These are phyloP conservation scores for Amborella trichopoda DNA, from an alignment of 164 flowering plant species.

Conservation along the genomic window DNA sequence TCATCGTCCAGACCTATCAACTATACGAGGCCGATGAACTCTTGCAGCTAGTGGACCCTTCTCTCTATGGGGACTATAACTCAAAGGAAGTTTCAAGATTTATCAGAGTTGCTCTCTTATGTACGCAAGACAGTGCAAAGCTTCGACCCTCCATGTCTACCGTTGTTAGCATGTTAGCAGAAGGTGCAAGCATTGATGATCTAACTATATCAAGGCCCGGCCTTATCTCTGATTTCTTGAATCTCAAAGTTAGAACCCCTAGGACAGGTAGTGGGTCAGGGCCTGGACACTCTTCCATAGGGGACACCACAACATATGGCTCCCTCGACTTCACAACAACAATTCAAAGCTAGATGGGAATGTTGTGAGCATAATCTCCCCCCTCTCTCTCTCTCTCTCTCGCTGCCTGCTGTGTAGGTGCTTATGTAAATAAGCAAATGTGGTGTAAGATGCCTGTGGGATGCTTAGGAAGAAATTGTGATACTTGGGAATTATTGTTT, in stretches of 20 bases:
- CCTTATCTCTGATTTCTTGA: constrained; percentile 70
- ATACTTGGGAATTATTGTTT: too few species aligned
- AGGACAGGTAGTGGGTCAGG: too few species aligned
- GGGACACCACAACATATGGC: too few species aligned
- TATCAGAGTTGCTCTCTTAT: constrained; percentile 64
- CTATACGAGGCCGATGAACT: constrained; percentile 50
- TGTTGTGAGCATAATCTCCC: too few species aligned
- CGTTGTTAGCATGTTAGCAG: constrained; percentile 60
- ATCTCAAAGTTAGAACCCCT: constrained; percentile 37
- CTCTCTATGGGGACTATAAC: constrained; percentile 47
- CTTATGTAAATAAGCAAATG: too few species aligned
- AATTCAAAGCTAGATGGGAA: too few species aligned
- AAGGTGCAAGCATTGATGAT: constrained; percentile 21
- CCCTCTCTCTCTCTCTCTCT: too few species aligned
- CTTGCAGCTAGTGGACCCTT: constrained; percentile 36
- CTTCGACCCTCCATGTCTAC: constrained; percentile 78
- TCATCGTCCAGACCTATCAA: constrained; percentile 81
- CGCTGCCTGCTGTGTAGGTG: too few species aligned
- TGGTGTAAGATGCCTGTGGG: too few species aligned
- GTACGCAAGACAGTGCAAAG: constrained; percentile 78
- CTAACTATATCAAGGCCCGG: constrained; percentile 55
- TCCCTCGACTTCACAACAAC: too few species aligned
- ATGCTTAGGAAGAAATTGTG: too few species aligned
- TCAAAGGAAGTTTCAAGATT: constrained; percentile 65
- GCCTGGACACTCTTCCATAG: too few species aligned